Percentiles rank a stretch among this genome's conserved stretches.
phyloP scores from a whole-genome alignment of 2,329 filamentous ascomycete species.

The Trichoderma sp. region DNA sequence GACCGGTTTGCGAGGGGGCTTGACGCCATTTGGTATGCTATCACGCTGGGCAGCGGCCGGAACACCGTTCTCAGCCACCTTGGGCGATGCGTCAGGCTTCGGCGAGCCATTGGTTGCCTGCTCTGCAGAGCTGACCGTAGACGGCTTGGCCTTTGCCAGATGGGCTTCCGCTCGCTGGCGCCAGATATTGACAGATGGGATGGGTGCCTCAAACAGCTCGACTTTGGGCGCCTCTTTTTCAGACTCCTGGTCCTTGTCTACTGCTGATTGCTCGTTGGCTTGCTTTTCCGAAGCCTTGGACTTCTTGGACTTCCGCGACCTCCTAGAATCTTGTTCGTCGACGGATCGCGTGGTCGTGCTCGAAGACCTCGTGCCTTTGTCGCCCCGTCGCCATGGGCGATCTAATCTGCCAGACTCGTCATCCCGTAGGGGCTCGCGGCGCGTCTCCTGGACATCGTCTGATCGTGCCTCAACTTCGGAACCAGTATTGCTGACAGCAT shows the following conservation, averaged over 20 bases:
- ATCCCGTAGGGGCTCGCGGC: slow-evolving; percentile 35
- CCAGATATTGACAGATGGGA: slow-evolving; percentile 87
- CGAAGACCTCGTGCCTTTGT: slow-evolving; percentile 54
- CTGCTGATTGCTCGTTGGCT: slow-evolving; percentile 49
- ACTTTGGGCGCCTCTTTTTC: slow-evolving; percentile 51
- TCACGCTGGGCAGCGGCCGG: slow-evolving; percentile 26
- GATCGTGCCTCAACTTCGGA: slow-evolving; percentile 39
- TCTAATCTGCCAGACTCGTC: slow-evolving; percentile 40
- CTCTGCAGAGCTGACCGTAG: slow-evolving; percentile 36
- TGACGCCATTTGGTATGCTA: slow-evolving; percentile 36
- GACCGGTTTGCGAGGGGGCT: slow-evolving; percentile 41
- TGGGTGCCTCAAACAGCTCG: slow-evolving; percentile 74
- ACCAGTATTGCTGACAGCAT: slow-evolving; percentile 33
- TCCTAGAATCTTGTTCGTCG: slow-evolving; percentile 53
- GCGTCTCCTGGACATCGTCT: slow-evolving; percentile 34
- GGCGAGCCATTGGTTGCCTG: slow-evolving; percentile 31
- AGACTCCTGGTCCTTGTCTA: slow-evolving; percentile 54
- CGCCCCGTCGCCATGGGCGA: slow-evolving; percentile 40
- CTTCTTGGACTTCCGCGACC: slow-evolving; percentile 61
- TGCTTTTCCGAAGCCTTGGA: slow-evolving; percentile 42
- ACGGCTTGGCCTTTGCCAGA: slow-evolving; percentile 49
- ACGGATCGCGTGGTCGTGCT: slow-evolving; percentile 63
- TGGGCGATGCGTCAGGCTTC: slow-evolving; percentile 44
- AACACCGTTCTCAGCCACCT: slow-evolving; percentile 25
- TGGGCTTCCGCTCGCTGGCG: slow-evolving; percentile 69